Base-by-base conservation (phyloP, 2,329 filamentous ascomycete species). In the Trichoderma brevicompactum region DNA sequence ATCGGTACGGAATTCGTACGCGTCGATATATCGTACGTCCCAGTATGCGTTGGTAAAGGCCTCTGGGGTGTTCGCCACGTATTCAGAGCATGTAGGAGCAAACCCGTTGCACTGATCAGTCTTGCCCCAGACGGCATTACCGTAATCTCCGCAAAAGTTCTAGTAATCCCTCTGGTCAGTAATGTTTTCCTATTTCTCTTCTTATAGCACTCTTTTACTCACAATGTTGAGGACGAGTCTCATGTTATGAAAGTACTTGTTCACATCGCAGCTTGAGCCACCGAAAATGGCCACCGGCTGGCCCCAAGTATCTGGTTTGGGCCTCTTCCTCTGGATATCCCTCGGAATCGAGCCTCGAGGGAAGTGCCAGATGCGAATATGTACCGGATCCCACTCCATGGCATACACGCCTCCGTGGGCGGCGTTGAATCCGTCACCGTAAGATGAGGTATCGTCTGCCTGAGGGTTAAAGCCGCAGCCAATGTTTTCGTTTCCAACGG, bases 121-220 rank as follows among this genome's bases (percentile, higher is more conserved):
- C 5, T 70, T 70, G 17, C 73, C 74, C 82, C 82, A 84, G 15
- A 77, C 72, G 5, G 74, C 75, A 48, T 76, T 87, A 0, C 89
- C 90, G 82, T 90, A 94, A 71, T 89, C 86, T 32, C 92, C 92
- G 72, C 92, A 95, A 74, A 95, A 92, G 59, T 91, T 82, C 81
- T 83, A 67, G 5, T 10, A 0, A 4, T 19, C 7, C 8, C 9
- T 50, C 63, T 46, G 48, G 53, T n/a, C 7, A 32, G 34, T 9
- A 15, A 13, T n/a, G 28, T 36, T 9, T 23, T 1, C n/a, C 46
- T 38, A n/a, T 41, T 6, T 3, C 13, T 17, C 15, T 15, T 41
- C 8, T 56, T 2, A 2, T 8, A 49, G 8, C 4, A 8, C 6
- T 3, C 17, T 36, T 9, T 12, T 19, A 72, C 75, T 72, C 55